Evolutionary conservation across 306 rosid species (phyloP).

Genomic region (Dryas alaskensis): DNA sequence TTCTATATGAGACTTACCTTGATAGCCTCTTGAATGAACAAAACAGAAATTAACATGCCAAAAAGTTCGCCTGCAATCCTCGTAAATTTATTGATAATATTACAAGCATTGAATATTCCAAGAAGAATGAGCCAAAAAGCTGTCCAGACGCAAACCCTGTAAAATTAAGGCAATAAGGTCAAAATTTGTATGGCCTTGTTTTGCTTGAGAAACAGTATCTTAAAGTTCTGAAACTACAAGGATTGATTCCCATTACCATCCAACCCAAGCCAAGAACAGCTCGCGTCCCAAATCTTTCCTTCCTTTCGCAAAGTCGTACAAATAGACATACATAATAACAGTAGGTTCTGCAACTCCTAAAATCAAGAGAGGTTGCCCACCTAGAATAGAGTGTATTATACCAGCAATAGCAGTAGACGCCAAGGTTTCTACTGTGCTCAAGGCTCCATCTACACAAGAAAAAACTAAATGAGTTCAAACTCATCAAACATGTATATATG

Average conservation of each 20-base stretch:
- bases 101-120: conserved; percentile 74
- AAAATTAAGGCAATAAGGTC: conserved; percentile 16
- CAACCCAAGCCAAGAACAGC: conserved; percentile 76
- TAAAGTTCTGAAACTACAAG: background rate
- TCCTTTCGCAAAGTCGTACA: conserved; percentile 65
- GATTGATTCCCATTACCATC: conserved; percentile 54
- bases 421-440: conserved; percentile 72
- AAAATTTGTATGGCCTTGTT: background rate
- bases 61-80: conserved; percentile 85
- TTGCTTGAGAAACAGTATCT: background rate
- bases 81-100: conserved; percentile 67
- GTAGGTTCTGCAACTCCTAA: conserved; percentile 89
- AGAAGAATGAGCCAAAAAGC: conserved; percentile 66
- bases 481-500: background rate
- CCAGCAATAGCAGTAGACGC: conserved; percentile 82
- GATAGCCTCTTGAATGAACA: conserved; percentile 84
- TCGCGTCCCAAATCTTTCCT: conserved; percentile 52
- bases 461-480: conserved; percentile 16
- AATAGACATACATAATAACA: conserved; percentile 63
- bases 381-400: conserved; percentile 72
- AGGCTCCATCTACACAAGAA: conserved; percentile 55
- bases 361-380: conserved; percentile 74
- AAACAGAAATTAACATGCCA: conserved; percentile 78
- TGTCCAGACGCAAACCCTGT: conserved; percentile 93
- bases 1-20: conserved; percentile 45